phyloP scores from a whole-genome alignment of 2,329 filamentous ascomycete species.

The Aspergillus niger region DNA sequence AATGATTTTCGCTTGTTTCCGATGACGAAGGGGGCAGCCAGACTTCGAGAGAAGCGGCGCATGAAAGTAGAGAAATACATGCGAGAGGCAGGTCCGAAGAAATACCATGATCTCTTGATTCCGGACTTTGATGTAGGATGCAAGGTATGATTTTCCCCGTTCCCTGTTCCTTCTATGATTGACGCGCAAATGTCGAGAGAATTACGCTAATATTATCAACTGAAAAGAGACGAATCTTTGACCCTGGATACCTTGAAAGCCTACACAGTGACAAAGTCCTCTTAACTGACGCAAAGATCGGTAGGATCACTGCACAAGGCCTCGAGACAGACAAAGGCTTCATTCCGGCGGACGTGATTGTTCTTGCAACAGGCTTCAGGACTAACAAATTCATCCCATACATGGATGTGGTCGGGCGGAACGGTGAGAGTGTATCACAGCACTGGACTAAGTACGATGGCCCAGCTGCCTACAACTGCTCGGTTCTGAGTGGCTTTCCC shows the following conservation, averaged over 20 bases:
- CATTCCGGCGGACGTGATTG: conserved; percentile 11
- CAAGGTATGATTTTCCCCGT: too few species aligned
- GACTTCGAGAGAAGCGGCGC: conserved; percentile 33
- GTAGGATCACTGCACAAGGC: too few species aligned
- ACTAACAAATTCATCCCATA: conserved; percentile 5
- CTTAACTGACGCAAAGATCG: too few species aligned
- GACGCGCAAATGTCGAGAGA: too few species aligned
- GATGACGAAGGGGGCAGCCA: conserved; percentile 50
- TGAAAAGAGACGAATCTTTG: too few species aligned
- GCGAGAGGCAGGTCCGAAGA: too few species aligned
- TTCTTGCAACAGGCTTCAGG: conserved; percentile 11
- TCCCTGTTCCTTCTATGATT: too few species aligned
- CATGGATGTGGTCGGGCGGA: conserved; percentile 1
- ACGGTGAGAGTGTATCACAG: conserved; percentile 1
- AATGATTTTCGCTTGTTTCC: conserved; percentile 31
- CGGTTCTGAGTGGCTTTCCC: conserved; percentile 1
- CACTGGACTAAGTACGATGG: conserved; percentile 28
- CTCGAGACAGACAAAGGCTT: not conserved
- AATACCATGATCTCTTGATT: too few species aligned
- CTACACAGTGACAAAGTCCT: too few species aligned
- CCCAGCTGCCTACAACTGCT: conserved; percentile 11
- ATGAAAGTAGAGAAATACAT: conserved; percentile 44
- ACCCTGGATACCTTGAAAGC: too few species aligned
- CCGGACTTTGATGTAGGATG: too few species aligned
- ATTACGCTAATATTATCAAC: too few species aligned